phyloP scores from a whole-genome alignment of 2,329 filamentous ascomycete genomes.

The Bipolaris oryzae region DNA sequence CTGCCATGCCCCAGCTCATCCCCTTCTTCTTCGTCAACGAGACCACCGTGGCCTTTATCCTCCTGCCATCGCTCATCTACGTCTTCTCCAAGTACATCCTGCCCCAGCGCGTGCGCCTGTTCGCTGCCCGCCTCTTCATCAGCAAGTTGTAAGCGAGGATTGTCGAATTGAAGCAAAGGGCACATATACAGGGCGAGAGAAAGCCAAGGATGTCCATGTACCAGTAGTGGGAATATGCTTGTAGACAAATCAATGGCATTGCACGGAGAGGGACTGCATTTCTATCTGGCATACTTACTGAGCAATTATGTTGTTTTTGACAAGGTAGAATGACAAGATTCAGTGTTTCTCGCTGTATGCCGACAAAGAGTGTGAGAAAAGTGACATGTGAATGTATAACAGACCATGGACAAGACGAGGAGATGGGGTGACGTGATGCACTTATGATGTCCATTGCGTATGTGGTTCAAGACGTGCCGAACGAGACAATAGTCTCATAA shows the following conservation, averaged over 20 bases:
- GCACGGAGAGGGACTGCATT: constrained; percentile 10
- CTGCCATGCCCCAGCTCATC: constrained; percentile 54
- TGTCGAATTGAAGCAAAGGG: neutral
- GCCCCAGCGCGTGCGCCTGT: constrained; percentile 50
- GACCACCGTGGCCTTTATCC: constrained; percentile 50
- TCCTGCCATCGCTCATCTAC: constrained; percentile 52
- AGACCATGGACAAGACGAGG: too few species aligned
- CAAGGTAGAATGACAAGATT: neutral
- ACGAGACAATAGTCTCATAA: neutral
- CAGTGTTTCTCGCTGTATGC: neutral
- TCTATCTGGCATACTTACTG: neutral
- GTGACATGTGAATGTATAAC: neutral
- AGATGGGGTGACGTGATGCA: neutral
- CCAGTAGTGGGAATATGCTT: constrained; percentile 43
- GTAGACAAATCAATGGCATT: constrained; percentile 45
- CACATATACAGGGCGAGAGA: neutral
- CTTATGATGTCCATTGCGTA: neutral
- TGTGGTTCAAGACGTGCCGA: too few species aligned
- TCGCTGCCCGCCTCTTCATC: constrained; percentile 52
- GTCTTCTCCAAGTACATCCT: constrained; percentile 53
- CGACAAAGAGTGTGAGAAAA: neutral
- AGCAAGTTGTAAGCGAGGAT: constrained; percentile 50
- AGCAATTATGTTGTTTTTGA: neutral
- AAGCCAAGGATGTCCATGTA: constrained; percentile 32
- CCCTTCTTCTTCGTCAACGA: constrained; percentile 56